Evolutionary conservation across 2,329 filamentous ascomycete species (phyloP).

Genomic region (Verticillium tricorpus): DNA sequence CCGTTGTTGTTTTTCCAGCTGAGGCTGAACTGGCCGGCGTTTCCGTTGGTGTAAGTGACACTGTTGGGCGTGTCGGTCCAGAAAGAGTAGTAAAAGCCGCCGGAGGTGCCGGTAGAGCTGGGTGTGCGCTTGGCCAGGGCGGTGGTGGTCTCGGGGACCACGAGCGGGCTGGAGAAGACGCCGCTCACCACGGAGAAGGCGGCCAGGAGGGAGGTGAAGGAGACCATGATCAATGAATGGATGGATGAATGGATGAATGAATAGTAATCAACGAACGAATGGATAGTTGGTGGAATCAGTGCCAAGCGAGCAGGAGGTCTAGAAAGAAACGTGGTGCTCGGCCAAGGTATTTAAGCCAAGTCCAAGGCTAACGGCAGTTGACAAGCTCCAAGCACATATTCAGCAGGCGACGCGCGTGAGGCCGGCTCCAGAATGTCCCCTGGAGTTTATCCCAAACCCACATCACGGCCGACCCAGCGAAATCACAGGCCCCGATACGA

Average conservation of each 20-base stretch:
- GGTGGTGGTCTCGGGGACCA: constrained; percentile 1
- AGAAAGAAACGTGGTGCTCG: background rate
- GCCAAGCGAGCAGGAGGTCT: background rate
- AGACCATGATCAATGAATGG: constrained; percentile 1
- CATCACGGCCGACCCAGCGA: background rate
- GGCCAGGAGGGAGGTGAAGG: constrained; percentile 1
- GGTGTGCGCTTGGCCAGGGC: constrained; percentile 18
- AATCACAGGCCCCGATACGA: background rate
- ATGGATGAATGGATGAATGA: background rate
- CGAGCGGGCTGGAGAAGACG: background rate
- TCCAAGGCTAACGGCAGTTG: background rate
- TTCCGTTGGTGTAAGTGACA: constrained; percentile 37
- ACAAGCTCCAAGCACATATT: background rate
- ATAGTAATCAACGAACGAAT: background rate
- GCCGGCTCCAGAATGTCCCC: background rate
- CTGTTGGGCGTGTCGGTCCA: constrained; percentile 35
- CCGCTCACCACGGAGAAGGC: constrained; percentile 1
- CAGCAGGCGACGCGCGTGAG: background rate
- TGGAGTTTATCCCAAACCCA: background rate
- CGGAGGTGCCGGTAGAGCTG: constrained; percentile 24
- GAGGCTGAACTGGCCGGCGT: constrained; percentile 32
- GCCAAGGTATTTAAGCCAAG: background rate
- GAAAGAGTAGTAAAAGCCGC: constrained; percentile 41
- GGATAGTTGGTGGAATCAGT: background rate
- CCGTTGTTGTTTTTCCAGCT: constrained; percentile 35